Evolutionary conservation across 768 basidiomycete species (phyloP).

Genomic region (Lentinula sp.): DNA sequence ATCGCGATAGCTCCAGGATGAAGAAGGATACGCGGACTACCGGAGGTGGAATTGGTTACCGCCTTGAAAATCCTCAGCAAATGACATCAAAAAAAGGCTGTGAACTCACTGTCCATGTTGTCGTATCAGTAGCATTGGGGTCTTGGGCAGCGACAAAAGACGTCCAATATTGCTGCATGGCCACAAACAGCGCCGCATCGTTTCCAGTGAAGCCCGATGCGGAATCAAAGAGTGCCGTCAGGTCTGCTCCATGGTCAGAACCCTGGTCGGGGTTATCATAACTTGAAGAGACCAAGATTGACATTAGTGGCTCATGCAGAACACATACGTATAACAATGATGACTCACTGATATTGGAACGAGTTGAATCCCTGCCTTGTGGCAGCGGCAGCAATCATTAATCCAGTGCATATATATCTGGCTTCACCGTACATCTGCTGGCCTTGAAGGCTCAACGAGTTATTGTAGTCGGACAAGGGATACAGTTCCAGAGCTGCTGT

Average conservation of each 20-base stretch:
- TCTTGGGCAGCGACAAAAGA: slow-evolving; percentile 29
- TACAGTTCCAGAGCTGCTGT: slow-evolving; percentile 26
- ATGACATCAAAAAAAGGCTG: neutral
- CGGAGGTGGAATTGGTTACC: neutral
- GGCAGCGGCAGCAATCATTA: slow-evolving; percentile 25
- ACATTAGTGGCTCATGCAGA: neutral
- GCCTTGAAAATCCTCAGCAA: neutral
- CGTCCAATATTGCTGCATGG: slow-evolving; percentile 34
- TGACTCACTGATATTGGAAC: slow-evolving; percentile 31
- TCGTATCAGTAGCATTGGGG: slow-evolving; percentile 16
- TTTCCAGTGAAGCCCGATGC: slow-evolving; percentile 14
- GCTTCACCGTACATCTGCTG: slow-evolving; percentile 42
- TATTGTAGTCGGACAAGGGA: slow-evolving; percentile 25
- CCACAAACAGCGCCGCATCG: slow-evolving; percentile 24
- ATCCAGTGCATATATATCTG: slow-evolving; percentile 36
- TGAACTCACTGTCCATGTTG: slow-evolving; percentile 23
- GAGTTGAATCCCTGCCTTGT: slow-evolving; percentile 13
- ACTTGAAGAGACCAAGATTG: slow-evolving; percentile 12
- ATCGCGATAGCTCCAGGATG: slow-evolving; percentile 6
- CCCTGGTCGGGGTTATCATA: slow-evolving; percentile 35
- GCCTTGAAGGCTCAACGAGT: slow-evolving; percentile 30
- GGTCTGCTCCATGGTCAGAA: slow-evolving; percentile 29
- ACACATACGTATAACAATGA: neutral
- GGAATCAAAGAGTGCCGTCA: slow-evolving; percentile 28
- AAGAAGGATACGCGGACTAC: slow-evolving; percentile 5